These are phyloP conservation scores for Simmondsia chinensis DNA, from an alignment of 148 eudicot genomes.

Conservation along the genomic window DNA sequence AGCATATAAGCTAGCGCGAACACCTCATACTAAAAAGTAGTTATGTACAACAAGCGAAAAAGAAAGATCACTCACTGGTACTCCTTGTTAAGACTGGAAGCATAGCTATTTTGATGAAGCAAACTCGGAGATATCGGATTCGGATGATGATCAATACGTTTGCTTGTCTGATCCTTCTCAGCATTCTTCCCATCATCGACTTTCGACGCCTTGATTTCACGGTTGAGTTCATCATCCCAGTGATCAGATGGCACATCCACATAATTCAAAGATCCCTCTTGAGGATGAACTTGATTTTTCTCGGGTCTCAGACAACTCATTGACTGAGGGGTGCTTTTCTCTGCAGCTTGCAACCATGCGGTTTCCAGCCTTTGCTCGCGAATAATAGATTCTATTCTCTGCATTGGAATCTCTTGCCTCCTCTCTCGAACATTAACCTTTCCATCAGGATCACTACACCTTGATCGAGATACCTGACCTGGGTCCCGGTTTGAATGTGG, in stretches of 20 bases:
- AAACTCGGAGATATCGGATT: slow-evolving; percentile 79
- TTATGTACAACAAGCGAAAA: too few species aligned
- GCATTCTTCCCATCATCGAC: slow-evolving; percentile 36
- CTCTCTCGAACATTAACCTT: slow-evolving; percentile 23
- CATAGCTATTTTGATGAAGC: slow-evolving; percentile 58
- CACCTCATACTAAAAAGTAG: too few species aligned
- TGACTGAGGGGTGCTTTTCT: slow-evolving; percentile 82
- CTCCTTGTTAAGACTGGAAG: slow-evolving; percentile 51
- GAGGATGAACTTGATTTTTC: slow-evolving; percentile 76
- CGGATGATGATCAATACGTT: slow-evolving; percentile 36
- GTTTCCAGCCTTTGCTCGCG: slow-evolving; percentile 92
- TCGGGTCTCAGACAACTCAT: slow-evolving; percentile 50
- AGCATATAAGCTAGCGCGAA: too few species aligned
- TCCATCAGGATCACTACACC: slow-evolving; percentile 18
- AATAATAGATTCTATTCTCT: slow-evolving; percentile 84
- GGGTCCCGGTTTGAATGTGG: slow-evolving; percentile 19
- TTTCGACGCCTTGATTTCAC: slow-evolving; percentile 56
- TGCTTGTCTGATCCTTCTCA: slow-evolving; percentile 44
- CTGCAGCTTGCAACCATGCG: slow-evolving; percentile 91
- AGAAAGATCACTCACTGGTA: slow-evolving; percentile 41
- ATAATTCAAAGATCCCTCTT: slow-evolving; percentile 36
- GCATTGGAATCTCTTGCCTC: slow-evolving; percentile 52
- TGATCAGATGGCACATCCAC: slow-evolving; percentile 41
- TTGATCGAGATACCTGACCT: slow-evolving; percentile 15
- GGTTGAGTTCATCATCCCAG: slow-evolving; percentile 70